Percentiles rank a stretch among this genome's conserved stretches.
Conservation (phyloP, 371 early-diverging fungal genomes). For the Syncephalastrum racemosum region DNA sequence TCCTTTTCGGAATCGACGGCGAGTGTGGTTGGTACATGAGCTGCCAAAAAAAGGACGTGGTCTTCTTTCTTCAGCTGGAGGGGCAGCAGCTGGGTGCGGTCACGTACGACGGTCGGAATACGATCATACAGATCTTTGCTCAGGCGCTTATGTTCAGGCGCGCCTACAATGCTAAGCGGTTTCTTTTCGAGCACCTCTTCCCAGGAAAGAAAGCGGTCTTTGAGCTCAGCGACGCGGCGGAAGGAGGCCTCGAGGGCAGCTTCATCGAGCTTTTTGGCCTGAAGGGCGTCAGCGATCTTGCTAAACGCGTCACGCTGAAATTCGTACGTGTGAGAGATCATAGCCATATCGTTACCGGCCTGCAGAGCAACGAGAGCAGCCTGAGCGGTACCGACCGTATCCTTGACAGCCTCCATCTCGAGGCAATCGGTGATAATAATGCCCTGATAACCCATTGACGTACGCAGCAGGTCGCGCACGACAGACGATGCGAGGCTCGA, state of each 20-base stretch:
- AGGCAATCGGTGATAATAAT: slow-evolving; percentile 50
- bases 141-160: slow-evolving; percentile 19
- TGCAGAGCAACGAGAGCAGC: slow-evolving; percentile 41
- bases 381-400: slow-evolving; percentile 32
- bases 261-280: slow-evolving; percentile 7
- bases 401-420: slow-evolving; percentile 55
- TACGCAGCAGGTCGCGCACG: slow-evolving; percentile 34
- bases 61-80: slow-evolving; percentile 18
- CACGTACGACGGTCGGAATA: slow-evolving; percentile 39
- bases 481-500: slow-evolving; percentile 41
- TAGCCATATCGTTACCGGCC: slow-evolving; percentile 53
- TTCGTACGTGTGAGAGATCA: slow-evolving; percentile 45
- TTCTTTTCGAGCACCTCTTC: slow-evolving; percentile 16
- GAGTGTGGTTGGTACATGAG: slow-evolving; percentile 44
- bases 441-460: slow-evolving; percentile 40
- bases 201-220: slow-evolving; percentile 39
- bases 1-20: slow-evolving; percentile 47
- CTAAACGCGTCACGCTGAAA: slow-evolving; percentile 33
- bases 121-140: slow-evolving; percentile 35
- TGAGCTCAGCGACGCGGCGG: slow-evolving; percentile 33
- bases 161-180: slow-evolving; percentile 22
- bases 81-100: slow-evolving; percentile 25
- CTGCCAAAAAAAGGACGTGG: slow-evolving; percentile 35
- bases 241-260: slow-evolving; percentile 24
- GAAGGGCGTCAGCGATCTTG: slow-evolving; percentile 18